phyloP scores from a whole-genome alignment of 1,284 basidiomycete species.

The Austroboletus niveus region DNA sequence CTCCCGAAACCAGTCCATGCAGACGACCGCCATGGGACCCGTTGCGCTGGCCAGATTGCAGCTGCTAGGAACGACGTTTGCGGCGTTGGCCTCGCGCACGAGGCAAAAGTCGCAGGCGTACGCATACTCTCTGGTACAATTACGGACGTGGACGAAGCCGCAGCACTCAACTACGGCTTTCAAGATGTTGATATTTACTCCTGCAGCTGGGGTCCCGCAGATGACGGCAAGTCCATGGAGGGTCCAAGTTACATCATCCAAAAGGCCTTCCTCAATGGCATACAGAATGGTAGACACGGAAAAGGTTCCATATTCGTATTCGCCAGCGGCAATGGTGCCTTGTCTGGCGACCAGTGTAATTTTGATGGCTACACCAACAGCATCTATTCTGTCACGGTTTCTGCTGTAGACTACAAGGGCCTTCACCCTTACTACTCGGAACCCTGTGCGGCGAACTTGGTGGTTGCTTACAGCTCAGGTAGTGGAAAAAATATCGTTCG shows the following conservation, averaged over 20 bases:
- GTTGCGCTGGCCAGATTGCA: conserved; percentile 98
- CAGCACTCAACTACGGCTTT: conserved; percentile 92
- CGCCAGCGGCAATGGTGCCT: conserved; percentile 95
- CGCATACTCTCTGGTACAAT: conserved; percentile 97
- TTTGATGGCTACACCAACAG: conserved; percentile 99
- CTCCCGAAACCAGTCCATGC: conserved; percentile 85
- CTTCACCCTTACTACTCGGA: conserved; percentile 98
- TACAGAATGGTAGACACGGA: conserved; percentile 87
- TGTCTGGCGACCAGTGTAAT: conserved; percentile 94
- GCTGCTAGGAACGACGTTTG: conserved; percentile 95
- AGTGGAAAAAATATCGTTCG: conserved; percentile 88
- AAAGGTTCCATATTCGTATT: conserved; percentile 97
- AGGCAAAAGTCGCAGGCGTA: conserved; percentile 89
- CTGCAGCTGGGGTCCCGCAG: conserved; percentile 98
- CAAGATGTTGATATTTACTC: conserved; percentile 90
- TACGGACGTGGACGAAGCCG: conserved; percentile 96
- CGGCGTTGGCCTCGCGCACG: conserved; percentile 93
- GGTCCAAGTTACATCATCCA: conserved; percentile 90
- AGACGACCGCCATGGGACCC: conserved; percentile 97
- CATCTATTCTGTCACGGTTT: conserved; percentile 95
- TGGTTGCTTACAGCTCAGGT: conserved; percentile 97
- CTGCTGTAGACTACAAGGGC: conserved; percentile 90
- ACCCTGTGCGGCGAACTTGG: conserved; percentile 94
- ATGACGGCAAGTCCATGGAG: conserved; percentile 95
- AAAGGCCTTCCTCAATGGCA: conserved; percentile 93